Percentiles rank a stretch among this genome's conserved stretches.
These are phyloP conservation scores for Alloascoidea africana DNA, from an alignment of 805 yeast genomes.

Conservation along the genomic window DNA sequence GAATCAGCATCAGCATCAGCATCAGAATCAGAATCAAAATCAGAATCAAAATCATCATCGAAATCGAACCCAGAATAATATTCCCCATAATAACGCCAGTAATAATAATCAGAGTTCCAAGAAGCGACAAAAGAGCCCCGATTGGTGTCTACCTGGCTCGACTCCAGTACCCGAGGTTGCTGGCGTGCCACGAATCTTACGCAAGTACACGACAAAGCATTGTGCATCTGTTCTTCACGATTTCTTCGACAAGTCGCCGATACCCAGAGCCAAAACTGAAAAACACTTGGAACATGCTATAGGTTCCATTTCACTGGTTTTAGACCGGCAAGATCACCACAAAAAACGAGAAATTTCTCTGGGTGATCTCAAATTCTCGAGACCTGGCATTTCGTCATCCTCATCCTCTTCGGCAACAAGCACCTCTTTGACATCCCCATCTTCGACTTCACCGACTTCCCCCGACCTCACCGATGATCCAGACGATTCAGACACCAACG, in stretches of 20 bases:
- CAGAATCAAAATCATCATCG: too few relatives aligned
- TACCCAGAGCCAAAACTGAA: not conserved
- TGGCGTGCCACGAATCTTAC: not conserved
- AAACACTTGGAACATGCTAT: not conserved
- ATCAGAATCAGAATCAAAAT: too few relatives aligned
- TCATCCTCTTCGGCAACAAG: not conserved
- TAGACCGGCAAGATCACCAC: not conserved
- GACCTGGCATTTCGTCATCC: not conserved
- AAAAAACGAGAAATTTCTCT: not conserved
- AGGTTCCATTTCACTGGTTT: not conserved
- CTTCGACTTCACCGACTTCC: not conserved
- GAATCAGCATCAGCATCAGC: too few relatives aligned
- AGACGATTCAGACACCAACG: too few relatives aligned
- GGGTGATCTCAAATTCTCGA: not conserved
- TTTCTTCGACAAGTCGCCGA: not conserved
- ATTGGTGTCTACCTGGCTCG: slow-evolving; percentile 1
- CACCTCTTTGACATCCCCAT: not conserved
- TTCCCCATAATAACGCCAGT: too few relatives aligned
- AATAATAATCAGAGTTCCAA: too few relatives aligned
- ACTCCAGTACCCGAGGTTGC: not conserved
- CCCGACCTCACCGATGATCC: too few relatives aligned
- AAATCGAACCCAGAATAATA: too few relatives aligned
- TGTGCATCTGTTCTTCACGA: not conserved
- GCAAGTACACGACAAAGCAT: not conserved
- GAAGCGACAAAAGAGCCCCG: slow-evolving; percentile 1